phyloP scores from a whole-genome alignment of 2,329 filamentous ascomycete species.

The Aspergillus sp. region DNA sequence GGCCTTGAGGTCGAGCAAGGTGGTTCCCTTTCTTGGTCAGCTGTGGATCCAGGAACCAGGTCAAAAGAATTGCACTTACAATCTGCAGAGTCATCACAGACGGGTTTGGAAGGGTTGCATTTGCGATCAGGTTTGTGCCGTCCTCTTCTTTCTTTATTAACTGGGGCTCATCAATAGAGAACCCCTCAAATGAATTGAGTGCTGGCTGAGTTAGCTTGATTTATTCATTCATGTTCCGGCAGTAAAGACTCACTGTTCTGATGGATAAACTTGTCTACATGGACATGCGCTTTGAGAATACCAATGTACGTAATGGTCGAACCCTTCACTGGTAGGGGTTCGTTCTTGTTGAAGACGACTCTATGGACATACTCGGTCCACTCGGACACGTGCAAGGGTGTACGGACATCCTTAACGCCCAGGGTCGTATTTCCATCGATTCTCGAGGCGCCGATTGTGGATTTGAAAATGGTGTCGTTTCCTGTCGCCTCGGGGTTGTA shows the following conservation, averaged over 20 bases:
- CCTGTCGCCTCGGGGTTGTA: slow-evolving; percentile 31
- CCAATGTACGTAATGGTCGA: slow-evolving; percentile 32
- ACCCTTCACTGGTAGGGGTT: slow-evolving; percentile 27
- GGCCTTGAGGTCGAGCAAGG: slow-evolving; percentile 53
- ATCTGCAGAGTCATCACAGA: slow-evolving; percentile 56
- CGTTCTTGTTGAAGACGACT: slow-evolving; percentile 29
- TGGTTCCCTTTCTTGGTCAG: slow-evolving; percentile 43
- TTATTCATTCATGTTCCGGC: background rate
- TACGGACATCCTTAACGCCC: slow-evolving; percentile 22
- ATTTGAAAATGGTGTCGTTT: slow-evolving; percentile 29
- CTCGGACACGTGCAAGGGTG: slow-evolving; percentile 26
- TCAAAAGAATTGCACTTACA: slow-evolving; percentile 16
- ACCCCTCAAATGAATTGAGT: slow-evolving; percentile 52
- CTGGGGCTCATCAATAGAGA: slow-evolving; percentile 48
- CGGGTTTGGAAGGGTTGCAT: slow-evolving; percentile 57
- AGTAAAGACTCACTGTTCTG: slow-evolving; percentile 32
- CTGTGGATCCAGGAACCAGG: background rate
- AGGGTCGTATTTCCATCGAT: slow-evolving; percentile 39
- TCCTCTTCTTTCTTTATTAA: slow-evolving; percentile 44
- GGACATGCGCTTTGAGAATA: slow-evolving; percentile 33
- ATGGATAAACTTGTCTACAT: slow-evolving; percentile 33
- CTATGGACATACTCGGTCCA: slow-evolving; percentile 35
- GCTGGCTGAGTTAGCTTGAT: slow-evolving; percentile 36
- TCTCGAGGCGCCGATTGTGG: slow-evolving; percentile 22
- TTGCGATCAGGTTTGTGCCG: slow-evolving; percentile 55